Percentiles rank a stretch among this genome's conserved stretches.
phyloP scores from a whole-genome alignment of 2,329 filamentous ascomycete genomes.

The Elsinoe fawcettii region DNA sequence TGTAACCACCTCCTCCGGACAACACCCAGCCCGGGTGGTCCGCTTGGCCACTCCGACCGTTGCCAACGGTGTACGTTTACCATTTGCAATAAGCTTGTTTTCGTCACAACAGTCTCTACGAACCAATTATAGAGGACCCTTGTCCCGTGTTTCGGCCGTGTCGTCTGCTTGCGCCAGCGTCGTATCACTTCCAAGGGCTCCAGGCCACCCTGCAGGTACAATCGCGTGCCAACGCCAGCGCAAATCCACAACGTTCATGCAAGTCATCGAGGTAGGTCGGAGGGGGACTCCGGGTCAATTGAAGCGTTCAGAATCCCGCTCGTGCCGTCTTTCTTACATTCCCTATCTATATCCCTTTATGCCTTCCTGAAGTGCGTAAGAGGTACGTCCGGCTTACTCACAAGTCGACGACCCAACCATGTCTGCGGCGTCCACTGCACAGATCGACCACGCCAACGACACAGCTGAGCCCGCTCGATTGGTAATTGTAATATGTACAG shows the following conservation, averaged over 20 bases:
- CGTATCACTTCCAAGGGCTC: not conserved
- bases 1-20: not conserved
- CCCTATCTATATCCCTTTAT: not conserved
- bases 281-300: not conserved
- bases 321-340: not conserved
- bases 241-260: not conserved
- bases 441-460: not conserved
- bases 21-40: not conserved
- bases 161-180: not conserved
- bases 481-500: not conserved
- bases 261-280: constrained; percentile 4
- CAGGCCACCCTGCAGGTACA: constrained; percentile 4
- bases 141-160: not conserved
- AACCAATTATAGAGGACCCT: not conserved
- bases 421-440: not conserved
- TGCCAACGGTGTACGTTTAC: not conserved
- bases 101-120: not conserved
- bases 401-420: not conserved
- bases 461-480: not conserved
- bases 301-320: not conserved
- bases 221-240: not conserved
- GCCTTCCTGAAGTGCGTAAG: not conserved
- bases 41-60: not conserved
- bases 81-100: constrained; percentile 3
- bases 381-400: not conserved